Evolutionary conservation across 164 flowering plant species (phyloP).

Genomic region (Vitis rupestris): DNA sequence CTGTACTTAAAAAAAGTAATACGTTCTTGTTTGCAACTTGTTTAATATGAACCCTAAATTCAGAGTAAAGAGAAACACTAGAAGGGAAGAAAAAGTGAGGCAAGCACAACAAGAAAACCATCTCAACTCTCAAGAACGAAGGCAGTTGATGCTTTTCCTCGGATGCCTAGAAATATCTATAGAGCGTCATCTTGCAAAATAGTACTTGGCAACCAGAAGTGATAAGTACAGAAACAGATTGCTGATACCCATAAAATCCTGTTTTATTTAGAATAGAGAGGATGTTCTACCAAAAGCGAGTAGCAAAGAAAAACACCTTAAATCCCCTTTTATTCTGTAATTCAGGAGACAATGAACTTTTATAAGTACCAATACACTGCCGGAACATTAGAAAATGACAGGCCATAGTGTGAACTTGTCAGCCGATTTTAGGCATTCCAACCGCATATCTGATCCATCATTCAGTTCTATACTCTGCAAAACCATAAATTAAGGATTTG

Average conservation of each 20-base stretch:
- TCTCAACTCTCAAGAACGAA: too few relatives aligned
- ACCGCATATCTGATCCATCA: slow-evolving; percentile 9
- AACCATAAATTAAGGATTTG: slow-evolving; percentile 28
- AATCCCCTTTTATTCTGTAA: slow-evolving; percentile 25
- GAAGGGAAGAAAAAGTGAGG: too few relatives aligned
- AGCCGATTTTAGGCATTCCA: not conserved
- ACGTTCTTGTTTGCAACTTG: too few relatives aligned
- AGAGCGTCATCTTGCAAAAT: too few relatives aligned
- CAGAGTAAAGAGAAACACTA: too few relatives aligned
- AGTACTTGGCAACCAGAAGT: too few relatives aligned
- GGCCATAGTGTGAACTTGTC: not conserved
- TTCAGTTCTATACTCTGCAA: slow-evolving; percentile 11
- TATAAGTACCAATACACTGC: not conserved
- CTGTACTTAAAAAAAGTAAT: too few relatives aligned
- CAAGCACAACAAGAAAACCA: too few relatives aligned
- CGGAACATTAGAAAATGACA: not conserved
- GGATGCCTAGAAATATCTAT: too few relatives aligned
- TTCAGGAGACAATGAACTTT: not conserved
- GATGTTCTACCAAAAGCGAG: not conserved
- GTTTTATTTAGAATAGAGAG: slow-evolving; percentile 10
- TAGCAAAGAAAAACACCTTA: slow-evolving; percentile 7
- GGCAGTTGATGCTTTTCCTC: too few relatives aligned
- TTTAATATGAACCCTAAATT: too few relatives aligned
- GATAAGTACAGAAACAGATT: not conserved
- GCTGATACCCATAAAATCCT: not conserved